These are phyloP conservation scores for Penstemon davidsonii DNA, from an alignment of 257 asterid genomes.

Conservation along the genomic window DNA sequence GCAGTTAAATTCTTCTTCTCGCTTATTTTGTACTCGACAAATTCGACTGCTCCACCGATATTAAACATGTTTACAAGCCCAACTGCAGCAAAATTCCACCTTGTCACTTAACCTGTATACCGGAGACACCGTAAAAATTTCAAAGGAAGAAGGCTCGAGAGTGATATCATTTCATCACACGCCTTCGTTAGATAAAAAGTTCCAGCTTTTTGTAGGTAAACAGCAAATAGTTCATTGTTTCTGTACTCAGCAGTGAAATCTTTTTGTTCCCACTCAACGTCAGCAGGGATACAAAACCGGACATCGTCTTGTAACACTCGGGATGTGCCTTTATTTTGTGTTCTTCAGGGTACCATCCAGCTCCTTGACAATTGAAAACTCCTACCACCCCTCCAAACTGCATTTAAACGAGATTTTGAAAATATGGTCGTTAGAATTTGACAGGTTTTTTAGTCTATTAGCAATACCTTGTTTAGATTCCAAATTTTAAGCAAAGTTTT, in stretches of 20 bases:
- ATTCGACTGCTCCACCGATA: conserved; percentile 38
- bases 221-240: conserved; percentile 21
- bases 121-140: conserved; percentile 32
- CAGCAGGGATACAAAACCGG: conserved; percentile 35
- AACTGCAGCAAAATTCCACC: conserved; percentile 34
- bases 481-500: conserved; percentile 43
- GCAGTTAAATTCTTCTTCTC: conserved; percentile 7
- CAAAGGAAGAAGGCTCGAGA: conserved; percentile 37
- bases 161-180: conserved; percentile 26
- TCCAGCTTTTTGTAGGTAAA: conserved; percentile 37
- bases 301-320: conserved; percentile 36
- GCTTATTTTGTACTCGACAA: conserved; percentile 17
- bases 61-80: conserved; percentile 47
- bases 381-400: conserved; percentile 53
- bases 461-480: conserved; percentile 48
- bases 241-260: conserved; percentile 26
- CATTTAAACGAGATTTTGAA: not conserved
- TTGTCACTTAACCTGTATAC: conserved; percentile 12
- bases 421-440: no score
- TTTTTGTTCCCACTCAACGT: conserved; percentile 47
- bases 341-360: conserved; percentile 55
- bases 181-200: conserved; percentile 29
- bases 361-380: conserved; percentile 52
- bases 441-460: not conserved
- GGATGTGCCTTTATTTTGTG: conserved; percentile 42